These are phyloP conservation scores for Coriolopsis trogii DNA, from an alignment of 1,284 basidiomycete species.

Conservation along the genomic window DNA sequence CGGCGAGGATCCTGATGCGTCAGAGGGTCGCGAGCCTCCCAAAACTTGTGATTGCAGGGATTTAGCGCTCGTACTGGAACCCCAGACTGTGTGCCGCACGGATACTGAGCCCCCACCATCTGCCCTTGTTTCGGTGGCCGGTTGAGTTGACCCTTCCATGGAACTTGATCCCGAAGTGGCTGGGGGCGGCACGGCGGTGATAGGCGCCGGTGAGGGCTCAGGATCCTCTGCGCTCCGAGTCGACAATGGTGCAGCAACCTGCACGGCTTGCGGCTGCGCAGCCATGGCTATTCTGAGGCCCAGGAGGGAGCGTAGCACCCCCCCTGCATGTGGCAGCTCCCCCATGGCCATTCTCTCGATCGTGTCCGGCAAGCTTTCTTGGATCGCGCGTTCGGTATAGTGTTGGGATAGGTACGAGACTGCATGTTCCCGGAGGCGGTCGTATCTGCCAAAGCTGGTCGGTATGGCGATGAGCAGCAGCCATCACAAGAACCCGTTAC, in stretches of 20 bases:
- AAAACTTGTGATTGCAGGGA: too few relatives aligned
- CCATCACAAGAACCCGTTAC: neutral
- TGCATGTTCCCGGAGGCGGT: conserved; percentile 12
- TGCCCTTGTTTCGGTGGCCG: too few relatives aligned
- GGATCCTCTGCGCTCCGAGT: too few relatives aligned
- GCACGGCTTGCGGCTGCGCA: too few relatives aligned
- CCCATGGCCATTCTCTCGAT: conserved; percentile 18
- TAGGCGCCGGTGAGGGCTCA: too few relatives aligned
- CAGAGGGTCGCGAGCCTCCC: too few relatives aligned
- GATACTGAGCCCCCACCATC: too few relatives aligned
- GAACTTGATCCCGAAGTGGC: too few relatives aligned
- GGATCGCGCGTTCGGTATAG: conserved; percentile 8
- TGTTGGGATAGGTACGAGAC: conserved; percentile 19
- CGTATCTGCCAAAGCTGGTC: neutral
- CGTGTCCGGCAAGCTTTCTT: conserved; percentile 5
- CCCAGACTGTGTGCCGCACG: neutral
- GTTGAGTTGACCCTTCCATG: too few relatives aligned
- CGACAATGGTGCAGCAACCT: neutral
- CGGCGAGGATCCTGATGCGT: too few relatives aligned
- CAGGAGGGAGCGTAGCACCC: conserved; percentile 21
- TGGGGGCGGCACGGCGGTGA: too few relatives aligned
- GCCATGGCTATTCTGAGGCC: conserved; percentile 5
- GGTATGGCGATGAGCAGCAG: neutral
- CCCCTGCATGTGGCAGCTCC: conserved; percentile 19
- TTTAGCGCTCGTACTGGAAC: too few relatives aligned